Percentiles rank a stretch among this genome's conserved stretches.
Conservation (phyloP, 2,329 filamentous ascomycete species). For the Capronia coronata region DNA sequence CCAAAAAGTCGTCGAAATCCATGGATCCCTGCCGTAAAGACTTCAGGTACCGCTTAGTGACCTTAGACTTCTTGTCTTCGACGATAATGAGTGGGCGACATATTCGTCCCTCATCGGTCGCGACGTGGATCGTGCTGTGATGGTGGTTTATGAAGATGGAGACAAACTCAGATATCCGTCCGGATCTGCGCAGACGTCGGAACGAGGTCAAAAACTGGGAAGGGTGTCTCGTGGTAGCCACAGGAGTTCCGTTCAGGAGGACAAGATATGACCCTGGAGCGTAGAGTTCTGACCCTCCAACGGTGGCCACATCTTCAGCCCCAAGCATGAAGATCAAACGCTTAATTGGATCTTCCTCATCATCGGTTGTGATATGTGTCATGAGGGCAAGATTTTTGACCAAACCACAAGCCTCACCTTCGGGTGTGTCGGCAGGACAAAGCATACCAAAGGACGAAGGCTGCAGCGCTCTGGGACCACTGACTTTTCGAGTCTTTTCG, state of each 20-base stretch:
- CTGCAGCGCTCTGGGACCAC: conserved; percentile 88
- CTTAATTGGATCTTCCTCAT: conserved; percentile 83
- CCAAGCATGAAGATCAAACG: conserved; percentile 82
- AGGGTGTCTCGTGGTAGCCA: conserved; percentile 77
- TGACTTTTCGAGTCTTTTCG: conserved; percentile 96
- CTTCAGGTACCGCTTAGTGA: conserved; percentile 70
- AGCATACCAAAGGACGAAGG: conserved; percentile 98
- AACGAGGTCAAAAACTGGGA: conserved; percentile 82
- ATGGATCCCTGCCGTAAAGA: conserved; percentile 75
- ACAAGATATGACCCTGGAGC: conserved; percentile 77
- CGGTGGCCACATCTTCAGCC: conserved; percentile 70
- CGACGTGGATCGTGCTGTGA: conserved; percentile 85
- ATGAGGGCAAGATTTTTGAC: conserved; percentile 97
- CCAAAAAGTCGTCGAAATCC: conserved; percentile 90
- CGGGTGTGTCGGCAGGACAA: conserved; percentile 92
- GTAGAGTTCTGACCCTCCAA: conserved; percentile 83
- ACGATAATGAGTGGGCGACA: conserved; percentile 95
- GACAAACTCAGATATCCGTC: conserved; percentile 90
- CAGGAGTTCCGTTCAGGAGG: conserved; percentile 90
- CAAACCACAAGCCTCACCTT: conserved; percentile 95
- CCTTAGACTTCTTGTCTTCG: conserved; percentile 74
- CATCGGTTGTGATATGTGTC: conserved; percentile 98
- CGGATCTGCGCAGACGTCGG: conserved; percentile 77
- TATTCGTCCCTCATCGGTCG: conserved; percentile 93
- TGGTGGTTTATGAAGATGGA: conserved; percentile 95